Conservation (phyloP, 768 basidiomycete genomes). For the Hericium erinaceus region DNA sequence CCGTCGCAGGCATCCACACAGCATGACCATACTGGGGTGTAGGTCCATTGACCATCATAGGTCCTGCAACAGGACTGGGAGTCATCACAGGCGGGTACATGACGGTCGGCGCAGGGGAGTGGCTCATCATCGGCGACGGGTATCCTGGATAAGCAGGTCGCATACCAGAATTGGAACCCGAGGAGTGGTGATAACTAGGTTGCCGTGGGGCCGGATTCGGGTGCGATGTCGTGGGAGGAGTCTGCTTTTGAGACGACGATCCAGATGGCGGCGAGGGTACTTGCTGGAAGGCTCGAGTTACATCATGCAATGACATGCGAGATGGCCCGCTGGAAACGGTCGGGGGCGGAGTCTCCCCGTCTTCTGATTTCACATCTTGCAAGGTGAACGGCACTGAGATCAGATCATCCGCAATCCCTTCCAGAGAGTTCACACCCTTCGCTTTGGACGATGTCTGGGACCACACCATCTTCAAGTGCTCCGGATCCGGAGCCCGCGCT, state of each 20-base stretch:
- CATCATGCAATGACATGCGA: constrained; percentile 74
- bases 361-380: constrained; percentile 82
- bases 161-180: constrained; percentile 36
- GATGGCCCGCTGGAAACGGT: constrained; percentile 45
- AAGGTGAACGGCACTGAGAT: constrained; percentile 71
- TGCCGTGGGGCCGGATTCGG: constrained; percentile 6
- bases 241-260: constrained; percentile 35
- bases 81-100: constrained; percentile 55
- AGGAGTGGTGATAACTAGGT: constrained; percentile 16
- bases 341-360: constrained; percentile 72
- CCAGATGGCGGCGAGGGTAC: constrained; percentile 57
- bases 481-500: constrained; percentile 66
- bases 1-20: constrained; percentile 55
- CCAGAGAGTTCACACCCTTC: constrained; percentile 71
- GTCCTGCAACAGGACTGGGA: constrained; percentile 53
- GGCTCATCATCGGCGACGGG: constrained; percentile 62
- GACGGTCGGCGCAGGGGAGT: constrained; percentile 58
- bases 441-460: constrained; percentile 68
- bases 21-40: constrained; percentile 50
- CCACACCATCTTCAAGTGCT: constrained; percentile 80
- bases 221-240: constrained; percentile 32
- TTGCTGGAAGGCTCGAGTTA: constrained; percentile 80
- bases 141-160: constrained; percentile 53
- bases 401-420: constrained; percentile 77
- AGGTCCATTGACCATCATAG: constrained; percentile 56